Base-by-base conservation (phyloP, 106 monocot genomes). In the Hemerocallis citrina region DNA sequence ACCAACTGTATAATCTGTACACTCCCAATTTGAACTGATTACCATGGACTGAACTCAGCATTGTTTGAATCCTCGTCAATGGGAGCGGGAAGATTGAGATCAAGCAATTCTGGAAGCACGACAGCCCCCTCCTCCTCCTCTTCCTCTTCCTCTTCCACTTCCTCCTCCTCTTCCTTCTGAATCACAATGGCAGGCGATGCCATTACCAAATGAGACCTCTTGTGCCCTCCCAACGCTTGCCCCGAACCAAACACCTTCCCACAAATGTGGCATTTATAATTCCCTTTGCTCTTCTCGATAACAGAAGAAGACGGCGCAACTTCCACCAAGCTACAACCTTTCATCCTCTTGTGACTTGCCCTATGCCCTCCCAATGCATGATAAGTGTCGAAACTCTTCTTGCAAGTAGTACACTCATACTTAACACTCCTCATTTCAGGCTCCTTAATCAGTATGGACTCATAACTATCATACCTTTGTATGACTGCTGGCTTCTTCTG, bases 201-300 rank as follows among this genome's bases (percentile, higher is more conserved):
- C 14, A 51, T 36, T 21, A 50, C 35, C 43, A 67, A 44, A 55
- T 77, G 77, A 30, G 77, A 60, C 63, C 68, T 51, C 67, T 68
- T 73, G 42, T 79, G 78, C 0, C 78, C 78, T 3, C 78, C 78
- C 42, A 79, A 58, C 7, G 78, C 78, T 30, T 79, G 72, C 10
- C 73, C 68, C 17, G 78, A 68, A 9, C 51, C n/a, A 22, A 73
- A 79, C 4, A 34, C 48, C 68, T 69, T 79, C 20, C 49, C 55
- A 36, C 78, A 79, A 20, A 68, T 43, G 11, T 25, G 19, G 29
- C 78, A 79, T 34, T 64, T 32, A 34, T 55, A 36, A 20, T 32
- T 74, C 20, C 4, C 15, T 42, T 11, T 42, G 0, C 41, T 42
- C 9, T 15, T 42, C 15, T 15, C 41, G 15, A 15, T 15, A 11